Conservation (phyloP, 768 basidiomycete genomes). For the Tubosaeta sp. region DNA sequence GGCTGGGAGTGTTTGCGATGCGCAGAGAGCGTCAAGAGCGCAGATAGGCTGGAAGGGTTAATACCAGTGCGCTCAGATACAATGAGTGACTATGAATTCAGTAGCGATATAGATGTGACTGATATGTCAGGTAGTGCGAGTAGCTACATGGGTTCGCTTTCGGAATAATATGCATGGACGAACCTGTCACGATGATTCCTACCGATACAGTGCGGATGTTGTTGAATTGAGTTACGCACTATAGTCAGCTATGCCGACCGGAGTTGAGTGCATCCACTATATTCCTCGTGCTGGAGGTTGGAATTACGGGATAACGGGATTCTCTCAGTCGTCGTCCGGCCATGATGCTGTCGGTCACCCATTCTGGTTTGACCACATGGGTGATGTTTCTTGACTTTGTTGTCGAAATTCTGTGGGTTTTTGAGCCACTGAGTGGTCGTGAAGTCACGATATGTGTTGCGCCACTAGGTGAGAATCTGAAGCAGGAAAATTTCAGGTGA, state of each 20-base stretch:
- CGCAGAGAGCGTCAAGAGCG: slow-evolving; percentile 55
- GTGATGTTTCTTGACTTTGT: slow-evolving; percentile 44
- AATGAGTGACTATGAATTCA: slow-evolving; percentile 58
- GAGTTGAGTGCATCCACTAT: slow-evolving; percentile 37
- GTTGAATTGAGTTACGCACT: background rate
- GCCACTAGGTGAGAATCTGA: slow-evolving; percentile 51
- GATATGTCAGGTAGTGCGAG: slow-evolving; percentile 51
- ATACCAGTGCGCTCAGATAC: slow-evolving; percentile 23
- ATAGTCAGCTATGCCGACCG: slow-evolving; percentile 12
- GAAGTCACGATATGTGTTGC: slow-evolving; percentile 82
- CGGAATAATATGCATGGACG: slow-evolving; percentile 18
- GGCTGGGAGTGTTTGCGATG: slow-evolving; percentile 88
- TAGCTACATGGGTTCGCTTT: slow-evolving; percentile 35
- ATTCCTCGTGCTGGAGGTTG: slow-evolving; percentile 34
- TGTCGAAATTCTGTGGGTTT: slow-evolving; percentile 62
- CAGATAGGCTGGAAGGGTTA: slow-evolving; percentile 45
- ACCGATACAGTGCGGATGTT: slow-evolving; percentile 7
- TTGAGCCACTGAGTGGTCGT: slow-evolving; percentile 62
- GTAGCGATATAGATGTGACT: slow-evolving; percentile 41
- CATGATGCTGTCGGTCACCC: slow-evolving; percentile 65
- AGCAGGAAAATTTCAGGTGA: slow-evolving; percentile 1
- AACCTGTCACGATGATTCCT: background rate
- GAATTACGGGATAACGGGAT: slow-evolving; percentile 50
- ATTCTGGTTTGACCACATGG: slow-evolving; percentile 71
- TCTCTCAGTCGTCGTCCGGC: slow-evolving; percentile 60